A percentile compares a stretch with the other conserved stretches of the same genome.
Evolutionary conservation across 2,329 filamentous ascomycete species (phyloP).

Genomic region (Eutypa lata): DNA sequence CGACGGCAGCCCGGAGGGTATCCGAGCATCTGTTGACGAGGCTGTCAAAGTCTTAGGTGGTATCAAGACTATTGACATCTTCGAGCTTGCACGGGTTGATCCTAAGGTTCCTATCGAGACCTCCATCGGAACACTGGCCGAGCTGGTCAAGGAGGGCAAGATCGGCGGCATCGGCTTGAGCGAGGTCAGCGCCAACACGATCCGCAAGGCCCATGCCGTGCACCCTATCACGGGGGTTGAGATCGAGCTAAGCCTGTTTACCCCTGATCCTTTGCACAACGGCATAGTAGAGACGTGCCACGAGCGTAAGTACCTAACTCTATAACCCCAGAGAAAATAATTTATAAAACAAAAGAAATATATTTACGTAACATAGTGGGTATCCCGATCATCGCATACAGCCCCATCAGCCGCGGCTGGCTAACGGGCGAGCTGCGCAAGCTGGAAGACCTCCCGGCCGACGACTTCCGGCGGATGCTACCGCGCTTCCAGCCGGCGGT

Average conservation of each 20-base stretch:
- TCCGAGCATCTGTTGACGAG: slow-evolving; percentile 51
- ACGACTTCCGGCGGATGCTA: slow-evolving; percentile 39
- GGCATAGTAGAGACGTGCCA: slow-evolving; percentile 36
- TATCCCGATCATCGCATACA: slow-evolving; percentile 59
- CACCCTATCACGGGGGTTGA: slow-evolving; percentile 41
- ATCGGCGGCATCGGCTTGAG: slow-evolving; percentile 41
- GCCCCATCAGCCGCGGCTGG: slow-evolving; percentile 46
- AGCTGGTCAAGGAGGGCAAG: slow-evolving; percentile 33
- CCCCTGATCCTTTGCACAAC: slow-evolving; percentile 37
- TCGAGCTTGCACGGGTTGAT: slow-evolving; percentile 43
- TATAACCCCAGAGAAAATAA: slow-evolving; percentile 10
- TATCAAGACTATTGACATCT: slow-evolving; percentile 51
- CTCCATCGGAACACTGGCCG: slow-evolving; percentile 22
- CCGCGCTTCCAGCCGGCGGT: slow-evolving; percentile 50
- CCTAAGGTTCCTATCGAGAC: slow-evolving; percentile 42
- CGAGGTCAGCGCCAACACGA: slow-evolving; percentile 38
- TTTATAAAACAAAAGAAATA: slow-evolving; percentile 38
- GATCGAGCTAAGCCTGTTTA: slow-evolving; percentile 41
- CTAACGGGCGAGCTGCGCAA: slow-evolving; percentile 48
- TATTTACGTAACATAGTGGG: slow-evolving; percentile 32
- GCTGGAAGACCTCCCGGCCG: slow-evolving; percentile 43
- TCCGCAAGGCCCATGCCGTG: slow-evolving; percentile 35
- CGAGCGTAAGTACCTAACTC: slow-evolving; percentile 35
- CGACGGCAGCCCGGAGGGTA: slow-evolving; percentile 44
- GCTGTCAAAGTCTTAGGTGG: slow-evolving; percentile 37